Conservation (phyloP, 2,329 filamentous ascomycete genomes). For the Trichoderma simmonsii region DNA sequence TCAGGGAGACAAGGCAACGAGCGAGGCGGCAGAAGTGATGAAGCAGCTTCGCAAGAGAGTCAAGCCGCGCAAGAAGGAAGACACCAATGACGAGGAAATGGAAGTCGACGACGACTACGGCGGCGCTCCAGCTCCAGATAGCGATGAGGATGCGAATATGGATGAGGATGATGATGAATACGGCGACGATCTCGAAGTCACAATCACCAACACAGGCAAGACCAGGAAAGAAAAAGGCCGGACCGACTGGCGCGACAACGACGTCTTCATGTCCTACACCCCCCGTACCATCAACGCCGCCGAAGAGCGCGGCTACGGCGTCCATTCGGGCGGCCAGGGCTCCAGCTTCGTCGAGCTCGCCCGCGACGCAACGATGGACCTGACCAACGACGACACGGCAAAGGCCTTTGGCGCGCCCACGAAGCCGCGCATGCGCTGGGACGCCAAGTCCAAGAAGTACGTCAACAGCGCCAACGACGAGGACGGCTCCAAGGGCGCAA, state of each 20-base stretch:
- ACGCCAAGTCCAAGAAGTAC: constrained; percentile 95
- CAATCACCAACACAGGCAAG: constrained; percentile 59
- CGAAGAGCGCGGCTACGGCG: constrained; percentile 90
- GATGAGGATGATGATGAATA: constrained; percentile 52
- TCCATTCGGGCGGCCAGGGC: constrained; percentile 74
- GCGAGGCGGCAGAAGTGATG: constrained; percentile 72
- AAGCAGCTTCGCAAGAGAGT: constrained; percentile 68
- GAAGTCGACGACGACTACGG: constrained; percentile 30
- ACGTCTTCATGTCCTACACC: constrained; percentile 95
- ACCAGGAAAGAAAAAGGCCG: constrained; percentile 47
- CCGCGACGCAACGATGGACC: constrained; percentile 85
- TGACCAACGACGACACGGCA: constrained; percentile 80
- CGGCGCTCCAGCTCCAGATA: constrained; percentile 23
- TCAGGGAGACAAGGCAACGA: constrained; percentile 61
- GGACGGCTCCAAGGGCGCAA: constrained; percentile 72
- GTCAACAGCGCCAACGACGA: constrained; percentile 89
- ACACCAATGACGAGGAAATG: constrained; percentile 42
- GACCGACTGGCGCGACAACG: constrained; percentile 73
- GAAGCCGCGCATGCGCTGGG: constrained; percentile 82
- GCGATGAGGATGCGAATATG: constrained; percentile 21
- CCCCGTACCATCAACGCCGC: constrained; percentile 76
- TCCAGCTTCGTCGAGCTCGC: constrained; percentile 84
- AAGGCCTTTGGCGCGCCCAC: constrained; percentile 76
- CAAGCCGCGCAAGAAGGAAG: constrained; percentile 49
- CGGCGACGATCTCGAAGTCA: constrained; percentile 67